These are phyloP conservation scores for Rhamnella rubrinervis DNA, from an alignment of 331 rosid species.

Conservation along the genomic window DNA sequence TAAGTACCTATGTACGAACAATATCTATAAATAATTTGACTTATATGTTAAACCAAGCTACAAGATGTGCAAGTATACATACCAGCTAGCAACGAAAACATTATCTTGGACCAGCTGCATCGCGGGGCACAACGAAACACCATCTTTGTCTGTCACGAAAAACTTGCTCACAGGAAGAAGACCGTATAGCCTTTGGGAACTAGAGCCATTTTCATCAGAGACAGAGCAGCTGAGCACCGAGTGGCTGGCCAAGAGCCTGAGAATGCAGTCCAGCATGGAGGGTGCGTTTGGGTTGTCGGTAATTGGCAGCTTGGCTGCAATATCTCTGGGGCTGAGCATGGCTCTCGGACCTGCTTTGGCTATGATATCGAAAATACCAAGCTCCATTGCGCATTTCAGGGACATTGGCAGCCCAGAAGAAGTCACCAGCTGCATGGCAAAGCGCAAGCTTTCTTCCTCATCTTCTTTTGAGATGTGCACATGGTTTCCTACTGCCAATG, in stretches of 20 bases:
- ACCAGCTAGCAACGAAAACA: slow-evolving; percentile 30
- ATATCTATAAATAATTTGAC: too few relatives aligned
- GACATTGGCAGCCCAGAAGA: slow-evolving; percentile 21
- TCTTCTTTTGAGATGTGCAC: not conserved
- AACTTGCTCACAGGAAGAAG: slow-evolving; percentile 28
- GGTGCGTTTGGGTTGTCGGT: slow-evolving; percentile 36
- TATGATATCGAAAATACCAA: slow-evolving; percentile 38
- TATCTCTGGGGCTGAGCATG: slow-evolving; percentile 27
- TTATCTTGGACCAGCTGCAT: slow-evolving; percentile 27
- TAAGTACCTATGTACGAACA: too few relatives aligned
- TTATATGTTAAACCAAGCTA: too few relatives aligned
- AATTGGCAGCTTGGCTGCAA: slow-evolving; percentile 26
- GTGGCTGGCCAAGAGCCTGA: slow-evolving; percentile 40
- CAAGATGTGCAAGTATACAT: not conserved
- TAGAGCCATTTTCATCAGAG: slow-evolving; percentile 3
- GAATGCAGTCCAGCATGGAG: slow-evolving; percentile 35
- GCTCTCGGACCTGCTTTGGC: slow-evolving; percentile 30
- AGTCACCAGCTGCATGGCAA: slow-evolving; percentile 19
- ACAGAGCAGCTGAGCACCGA: slow-evolving; percentile 32
- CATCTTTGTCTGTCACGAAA: slow-evolving; percentile 32
- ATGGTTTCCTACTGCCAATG: not conserved
- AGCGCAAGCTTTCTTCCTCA: slow-evolving; percentile 21
- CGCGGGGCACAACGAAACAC: slow-evolving; percentile 31
- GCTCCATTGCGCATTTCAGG: slow-evolving; percentile 27
- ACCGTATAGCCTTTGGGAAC: slow-evolving; percentile 29